Percentiles rank a stretch among this genome's conserved stretches.
Evolutionary conservation across 169 alveolate genomes (phyloP).

Genomic region (Cryptosporidium parvum): DNA sequence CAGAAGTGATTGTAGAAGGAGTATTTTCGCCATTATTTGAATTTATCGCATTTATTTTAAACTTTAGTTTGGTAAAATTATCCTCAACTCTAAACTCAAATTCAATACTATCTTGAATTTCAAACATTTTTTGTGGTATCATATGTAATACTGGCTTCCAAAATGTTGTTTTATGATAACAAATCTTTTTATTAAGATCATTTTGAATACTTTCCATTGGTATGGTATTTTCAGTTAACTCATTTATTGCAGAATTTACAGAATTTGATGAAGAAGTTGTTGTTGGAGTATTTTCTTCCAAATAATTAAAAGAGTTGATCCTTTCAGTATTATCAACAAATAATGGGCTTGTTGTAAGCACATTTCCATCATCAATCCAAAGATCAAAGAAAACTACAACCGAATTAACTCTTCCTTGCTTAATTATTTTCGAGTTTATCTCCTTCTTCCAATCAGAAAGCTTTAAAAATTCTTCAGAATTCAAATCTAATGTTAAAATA

Average conservation of each 20-base stretch:
- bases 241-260: background rate
- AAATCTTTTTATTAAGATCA: constrained; percentile 2
- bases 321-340: constrained; percentile 6
- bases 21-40: constrained; percentile 40
- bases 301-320: background rate
- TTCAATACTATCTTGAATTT: constrained; percentile 31
- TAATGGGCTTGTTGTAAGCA: constrained; percentile 45
- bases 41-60: constrained; percentile 21
- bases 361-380: constrained; percentile 45
- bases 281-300: constrained; percentile 33
- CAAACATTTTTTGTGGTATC: constrained; percentile 38
- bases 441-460: constrained; percentile 31
- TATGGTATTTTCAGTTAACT: background rate
- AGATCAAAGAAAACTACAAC: constrained; percentile 43
- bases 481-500: constrained; percentile 51
- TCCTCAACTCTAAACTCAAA: constrained; percentile 29
- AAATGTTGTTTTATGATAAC: constrained; percentile 32
- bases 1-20: constrained; percentile 71
- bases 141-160: constrained; percentile 71
- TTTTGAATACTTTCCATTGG: constrained; percentile 3
- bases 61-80: constrained; percentile 45
- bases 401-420: constrained; percentile 58
- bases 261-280: constrained; percentile 22
- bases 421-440: constrained; percentile 3
- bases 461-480: constrained; percentile 34